Base-by-base conservation (phyloP, 306 rosid species). In the Begonia loranthoides region DNA sequence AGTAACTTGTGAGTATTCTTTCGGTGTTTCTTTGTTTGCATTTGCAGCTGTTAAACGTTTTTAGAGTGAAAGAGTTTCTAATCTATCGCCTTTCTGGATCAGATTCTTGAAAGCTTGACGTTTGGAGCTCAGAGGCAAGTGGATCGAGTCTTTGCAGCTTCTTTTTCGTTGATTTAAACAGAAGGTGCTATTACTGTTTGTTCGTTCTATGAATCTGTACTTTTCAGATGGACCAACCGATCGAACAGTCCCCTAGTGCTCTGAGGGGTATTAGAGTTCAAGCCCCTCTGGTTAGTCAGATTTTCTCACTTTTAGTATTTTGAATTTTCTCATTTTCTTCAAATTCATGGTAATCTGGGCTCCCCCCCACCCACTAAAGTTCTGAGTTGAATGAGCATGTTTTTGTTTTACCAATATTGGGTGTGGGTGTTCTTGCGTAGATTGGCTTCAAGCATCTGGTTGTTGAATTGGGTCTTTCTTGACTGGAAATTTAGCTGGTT, bases 251-350 rank as follows among this genome's bases (percentile, higher is more conserved):
- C 57, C 59, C 86, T 14, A 76, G 67, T 82, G 64, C 78, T 60
- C 82, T 66, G 51, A 90, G 95, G 83, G 85, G 70, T 44, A 55
- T 78, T 54, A 77, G 97, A 63, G 74, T 79, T 76, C 95, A 85
- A 77, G 94, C 97, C 65, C 97, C 97, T 59, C 71, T 85, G 97
- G 97, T 90, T 15, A 76, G 84, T 75, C 21, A 13, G 16, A 40
- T 50, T 24, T 28, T 28, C 36, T 21, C 50, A 34, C 61, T 66
- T 54, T 12, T 44, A 49, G 33, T 12, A 45, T 55, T 13, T 51
- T 61, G 48, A 17, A 17, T 24, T 67, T 49, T 55, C 15, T 48
- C 43, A 1, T 21, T 54, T 44, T 14, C 48, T 45, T 45, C 17
- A 12, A 9, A 28, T 2, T 28, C 9, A 2, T 28, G 36, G 36